phyloP scores from a whole-genome alignment of 2,329 filamentous ascomycete species.

The Neofusicoccum sp. region DNA sequence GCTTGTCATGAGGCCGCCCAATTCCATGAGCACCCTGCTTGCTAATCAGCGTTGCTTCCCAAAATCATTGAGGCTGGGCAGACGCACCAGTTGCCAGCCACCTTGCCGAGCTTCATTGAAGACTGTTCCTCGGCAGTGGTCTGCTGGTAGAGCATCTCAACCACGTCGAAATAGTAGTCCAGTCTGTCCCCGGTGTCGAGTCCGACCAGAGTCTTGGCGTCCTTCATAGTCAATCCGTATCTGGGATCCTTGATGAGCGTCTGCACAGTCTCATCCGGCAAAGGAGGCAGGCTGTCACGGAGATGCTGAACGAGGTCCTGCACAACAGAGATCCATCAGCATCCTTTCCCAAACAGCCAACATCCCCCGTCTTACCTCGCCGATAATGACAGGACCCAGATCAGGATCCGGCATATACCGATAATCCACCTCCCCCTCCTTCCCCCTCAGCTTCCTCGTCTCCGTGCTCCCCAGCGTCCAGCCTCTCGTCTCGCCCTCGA shows the following conservation, averaged over 20 bases:
- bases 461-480: conserved; percentile 85
- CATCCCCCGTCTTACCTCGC: conserved; percentile 38
- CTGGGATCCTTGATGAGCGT: conserved; percentile 53
- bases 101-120: conserved; percentile 39
- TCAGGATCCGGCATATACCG: conserved; percentile 98
- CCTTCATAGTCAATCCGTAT: conserved; percentile 75
- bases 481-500: conserved; percentile 86
- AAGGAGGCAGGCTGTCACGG: conserved; percentile 60
- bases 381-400: conserved; percentile 74
- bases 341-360: conserved; percentile 17
- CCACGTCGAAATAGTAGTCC: conserved; percentile 75
- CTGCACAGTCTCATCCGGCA: conserved; percentile 69
- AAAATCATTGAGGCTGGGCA: neutral
- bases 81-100: conserved; percentile 57
- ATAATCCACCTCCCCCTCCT: conserved; percentile 97
- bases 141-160: conserved; percentile 35
- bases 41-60: neutral
- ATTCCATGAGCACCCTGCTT: conserved; percentile 49
- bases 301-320: conserved; percentile 66
- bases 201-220: conserved; percentile 75
- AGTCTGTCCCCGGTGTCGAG: conserved; percentile 76
- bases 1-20: conserved; percentile 48
- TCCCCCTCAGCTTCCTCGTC: conserved; percentile 79
- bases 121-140: conserved; percentile 31
- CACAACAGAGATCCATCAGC: neutral